These are phyloP conservation scores for Hemileccinum impolitum DNA, from an alignment of 768 basidiomycete genomes.

Conservation along the genomic window DNA sequence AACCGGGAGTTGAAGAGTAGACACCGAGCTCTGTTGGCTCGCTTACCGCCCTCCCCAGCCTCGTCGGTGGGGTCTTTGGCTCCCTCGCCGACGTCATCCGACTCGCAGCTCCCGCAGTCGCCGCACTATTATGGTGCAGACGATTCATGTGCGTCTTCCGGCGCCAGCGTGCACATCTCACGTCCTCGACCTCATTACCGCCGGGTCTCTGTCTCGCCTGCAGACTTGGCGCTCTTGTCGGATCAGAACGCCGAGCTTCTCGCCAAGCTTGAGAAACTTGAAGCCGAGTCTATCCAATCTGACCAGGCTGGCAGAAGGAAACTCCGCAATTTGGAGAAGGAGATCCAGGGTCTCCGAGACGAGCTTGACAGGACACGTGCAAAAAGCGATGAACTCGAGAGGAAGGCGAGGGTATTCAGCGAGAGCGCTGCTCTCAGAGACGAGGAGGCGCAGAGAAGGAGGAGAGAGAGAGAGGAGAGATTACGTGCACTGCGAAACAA, in stretches of 20 bases:
- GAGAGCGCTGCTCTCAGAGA: conserved; percentile 21
- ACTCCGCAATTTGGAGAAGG: conserved; percentile 71
- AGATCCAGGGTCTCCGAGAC: conserved; percentile 69
- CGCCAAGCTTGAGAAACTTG: conserved; percentile 69
- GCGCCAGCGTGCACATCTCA: conserved; percentile 15
- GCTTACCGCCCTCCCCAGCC: conserved; percentile 49
- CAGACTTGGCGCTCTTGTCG: conserved; percentile 66
- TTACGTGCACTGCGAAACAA: conserved; percentile 50
- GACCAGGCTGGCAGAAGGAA: conserved; percentile 68
- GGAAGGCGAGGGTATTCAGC: conserved; percentile 48
- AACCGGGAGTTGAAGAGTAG: conserved; percentile 66
- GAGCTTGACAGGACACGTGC: conserved; percentile 77
- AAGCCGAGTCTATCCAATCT: conserved; percentile 61
- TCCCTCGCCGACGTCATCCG: conserved; percentile 26
- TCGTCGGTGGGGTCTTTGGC: conserved; percentile 21
- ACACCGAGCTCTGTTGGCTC: conserved; percentile 67
- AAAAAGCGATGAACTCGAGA: conserved; percentile 67
- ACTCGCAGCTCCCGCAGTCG: conserved; percentile 31
- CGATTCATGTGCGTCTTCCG: conserved; percentile 23
- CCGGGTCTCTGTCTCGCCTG: conserved; percentile 61
- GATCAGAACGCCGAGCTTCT: conserved; percentile 84
- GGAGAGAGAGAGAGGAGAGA: conserved; percentile 46
- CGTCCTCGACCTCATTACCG: conserved; percentile 26
- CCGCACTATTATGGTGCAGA: conserved; percentile 31
- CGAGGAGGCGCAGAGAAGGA: conserved; percentile 31